Evolutionary conservation across 768 basidiomycete genomes (phyloP).

Genomic region (Boletus bicolor): DNA sequence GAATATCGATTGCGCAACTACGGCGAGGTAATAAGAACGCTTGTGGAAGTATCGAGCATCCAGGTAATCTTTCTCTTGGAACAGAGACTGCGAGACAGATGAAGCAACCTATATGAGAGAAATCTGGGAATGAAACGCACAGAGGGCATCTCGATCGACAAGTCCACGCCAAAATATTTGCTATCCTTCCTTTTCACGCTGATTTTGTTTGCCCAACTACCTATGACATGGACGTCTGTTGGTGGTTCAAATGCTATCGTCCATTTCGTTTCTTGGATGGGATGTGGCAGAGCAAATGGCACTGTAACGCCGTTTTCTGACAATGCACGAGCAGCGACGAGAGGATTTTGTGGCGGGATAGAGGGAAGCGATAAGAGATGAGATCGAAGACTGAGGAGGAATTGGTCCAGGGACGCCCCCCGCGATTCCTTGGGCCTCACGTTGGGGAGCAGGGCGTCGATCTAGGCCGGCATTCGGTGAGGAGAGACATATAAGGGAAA

Average conservation of each 20-base stretch:
- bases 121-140: conserved; percentile 40
- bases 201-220: conserved; percentile 83
- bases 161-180: conserved; percentile 64
- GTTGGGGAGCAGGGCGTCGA: conserved; percentile 77
- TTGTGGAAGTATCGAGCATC: conserved; percentile 92
- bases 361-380: conserved; percentile 59
- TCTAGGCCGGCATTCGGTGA: conserved; percentile 41
- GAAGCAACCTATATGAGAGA: neutral
- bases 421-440: conserved; percentile 59
- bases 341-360: conserved; percentile 58
- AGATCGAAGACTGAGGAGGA: conserved; percentile 65
- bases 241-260: conserved; percentile 80
- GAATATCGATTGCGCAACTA: conserved; percentile 61
- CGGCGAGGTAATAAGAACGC: conserved; percentile 83
- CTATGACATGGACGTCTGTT: conserved; percentile 70
- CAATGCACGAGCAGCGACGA: conserved; percentile 56
- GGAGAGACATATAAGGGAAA: neutral
- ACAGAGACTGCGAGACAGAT: conserved; percentile 50
- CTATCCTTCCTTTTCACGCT: conserved; percentile 70
- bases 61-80: conserved; percentile 94
- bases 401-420: conserved; percentile 58
- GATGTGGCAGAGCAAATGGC: conserved; percentile 67
- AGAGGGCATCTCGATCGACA: conserved; percentile 84
- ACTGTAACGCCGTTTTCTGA: conserved; percentile 56
- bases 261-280: conserved; percentile 83